Conservation (phyloP, 768 basidiomycete species). For the Leccinellum albellum region DNA sequence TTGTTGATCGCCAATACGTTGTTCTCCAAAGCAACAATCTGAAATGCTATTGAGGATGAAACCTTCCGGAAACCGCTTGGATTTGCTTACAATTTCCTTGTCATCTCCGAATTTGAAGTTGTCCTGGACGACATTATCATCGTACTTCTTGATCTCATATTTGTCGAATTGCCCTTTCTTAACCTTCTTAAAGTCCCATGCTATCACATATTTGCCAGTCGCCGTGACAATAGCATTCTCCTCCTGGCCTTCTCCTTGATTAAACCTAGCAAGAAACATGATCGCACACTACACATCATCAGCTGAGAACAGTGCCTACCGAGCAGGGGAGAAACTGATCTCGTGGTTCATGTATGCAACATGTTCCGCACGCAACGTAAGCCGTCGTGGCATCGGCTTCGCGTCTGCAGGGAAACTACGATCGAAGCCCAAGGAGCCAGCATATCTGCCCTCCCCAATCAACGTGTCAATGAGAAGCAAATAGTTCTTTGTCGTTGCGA, state of each 20-base stretch:
- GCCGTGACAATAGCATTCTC: slow-evolving; percentile 97
- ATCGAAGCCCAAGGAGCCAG: slow-evolving; percentile 85
- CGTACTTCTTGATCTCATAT: slow-evolving; percentile 96
- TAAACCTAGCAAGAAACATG: slow-evolving; percentile 60
- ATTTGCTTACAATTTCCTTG: slow-evolving; percentile 77
- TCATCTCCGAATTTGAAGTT: slow-evolving; percentile 98
- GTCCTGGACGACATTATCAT: slow-evolving; percentile 92
- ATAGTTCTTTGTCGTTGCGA: slow-evolving; percentile 94
- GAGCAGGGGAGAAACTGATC: slow-evolving; percentile 89
- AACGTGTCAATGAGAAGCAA: slow-evolving; percentile 91
- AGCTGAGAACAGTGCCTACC: slow-evolving; percentile 43
- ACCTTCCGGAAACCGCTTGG: background rate
- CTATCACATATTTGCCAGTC: slow-evolving; percentile 86
- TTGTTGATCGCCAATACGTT: slow-evolving; percentile 93
- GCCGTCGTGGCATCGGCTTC: slow-evolving; percentile 85
- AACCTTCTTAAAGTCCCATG: slow-evolving; percentile 96
- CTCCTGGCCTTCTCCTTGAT: slow-evolving; percentile 79
- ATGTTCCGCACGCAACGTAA: slow-evolving; percentile 88
- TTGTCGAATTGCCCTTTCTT: slow-evolving; percentile 88
- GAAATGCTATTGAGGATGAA: slow-evolving; percentile 8
- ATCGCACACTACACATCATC: background rate
- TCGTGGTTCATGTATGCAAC: slow-evolving; percentile 90
- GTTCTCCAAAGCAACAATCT: slow-evolving; percentile 95
- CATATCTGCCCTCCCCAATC: slow-evolving; percentile 86
- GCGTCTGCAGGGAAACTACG: slow-evolving; percentile 91